Conservation (phyloP, 75 land plant species). For the Pinus taeda region DNA sequence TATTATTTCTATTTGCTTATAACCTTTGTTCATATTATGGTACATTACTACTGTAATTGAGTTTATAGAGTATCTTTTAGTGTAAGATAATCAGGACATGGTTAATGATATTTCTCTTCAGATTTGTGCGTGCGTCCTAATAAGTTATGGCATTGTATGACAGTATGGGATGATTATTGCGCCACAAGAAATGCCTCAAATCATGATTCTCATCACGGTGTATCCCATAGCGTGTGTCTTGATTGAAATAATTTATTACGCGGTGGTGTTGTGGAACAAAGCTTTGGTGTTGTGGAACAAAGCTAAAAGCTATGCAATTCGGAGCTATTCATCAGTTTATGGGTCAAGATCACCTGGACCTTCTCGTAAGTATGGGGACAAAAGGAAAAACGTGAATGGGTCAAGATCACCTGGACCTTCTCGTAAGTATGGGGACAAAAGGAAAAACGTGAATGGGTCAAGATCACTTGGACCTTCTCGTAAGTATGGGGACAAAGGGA, state of each 20-base stretch:
- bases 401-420: too few relatives aligned
- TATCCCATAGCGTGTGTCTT: not conserved
- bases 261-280: not conserved
- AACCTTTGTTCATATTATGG: not conserved
- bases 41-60: not conserved
- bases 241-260: not conserved
- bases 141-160: conserved; percentile 2
- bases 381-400: too few relatives aligned
- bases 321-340: too few relatives aligned
- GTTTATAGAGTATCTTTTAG: not conserved
- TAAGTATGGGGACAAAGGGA: too few relatives aligned
- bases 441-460: too few relatives aligned
- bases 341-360: not conserved
- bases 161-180: not conserved
- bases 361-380: too few relatives aligned
- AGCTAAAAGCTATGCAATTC: not conserved
- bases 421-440: too few relatives aligned
- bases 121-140: not conserved
- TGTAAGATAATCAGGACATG: not conserved
- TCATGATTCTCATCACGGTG: too few relatives aligned
- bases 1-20: too few relatives aligned
- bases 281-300: not conserved
- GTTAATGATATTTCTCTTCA: not conserved
- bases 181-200: too few relatives aligned
- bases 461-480: too few relatives aligned